Evolutionary conservation across 2,329 filamentous ascomycete genomes (phyloP).

Genomic region (Neonectria hederae): DNA sequence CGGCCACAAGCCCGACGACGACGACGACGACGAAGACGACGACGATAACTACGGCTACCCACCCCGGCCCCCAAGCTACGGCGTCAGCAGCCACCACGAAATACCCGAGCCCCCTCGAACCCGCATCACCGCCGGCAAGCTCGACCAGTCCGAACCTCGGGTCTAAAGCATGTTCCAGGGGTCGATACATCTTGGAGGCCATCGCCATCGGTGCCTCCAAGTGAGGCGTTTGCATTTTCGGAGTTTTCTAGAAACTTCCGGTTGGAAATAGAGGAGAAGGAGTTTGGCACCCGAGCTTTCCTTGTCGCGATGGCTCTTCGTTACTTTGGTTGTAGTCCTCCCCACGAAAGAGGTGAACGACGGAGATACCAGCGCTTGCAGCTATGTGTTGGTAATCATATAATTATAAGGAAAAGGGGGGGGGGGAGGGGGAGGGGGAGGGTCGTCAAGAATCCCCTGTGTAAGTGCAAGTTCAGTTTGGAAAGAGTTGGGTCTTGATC

Average conservation of each 20-base stretch:
- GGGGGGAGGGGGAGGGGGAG: background rate
- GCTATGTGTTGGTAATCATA: background rate
- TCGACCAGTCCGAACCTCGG: background rate
- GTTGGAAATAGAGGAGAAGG: constrained; percentile 1
- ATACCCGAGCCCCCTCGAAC: constrained; percentile 34
- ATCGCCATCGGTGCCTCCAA: background rate
- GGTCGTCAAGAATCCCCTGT: background rate
- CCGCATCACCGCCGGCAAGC: constrained; percentile 38
- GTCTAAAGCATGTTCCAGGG: background rate
- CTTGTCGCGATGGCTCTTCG: background rate
- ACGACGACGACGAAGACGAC: constrained; percentile 24
- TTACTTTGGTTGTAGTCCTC: background rate
- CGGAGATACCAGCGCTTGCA: constrained; percentile 4
- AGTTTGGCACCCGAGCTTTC: constrained; percentile 9
- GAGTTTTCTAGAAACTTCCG: constrained; percentile 6
- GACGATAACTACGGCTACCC: constrained; percentile 26
- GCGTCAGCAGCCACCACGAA: constrained; percentile 21
- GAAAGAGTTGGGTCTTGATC: background rate
- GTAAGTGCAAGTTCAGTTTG: background rate
- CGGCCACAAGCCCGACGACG: background rate
- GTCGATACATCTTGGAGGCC: background rate
- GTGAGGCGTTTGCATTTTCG: constrained; percentile 2
- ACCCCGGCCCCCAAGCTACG: constrained; percentile 23
- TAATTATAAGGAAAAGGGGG: background rate
- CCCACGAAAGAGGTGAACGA: background rate